A percentile compares a stretch with the other conserved stretches of the same genome.
These are phyloP conservation scores for Fusarium torulosum DNA, from an alignment of 2,329 filamentous ascomycete species.

Conservation along the genomic window DNA sequence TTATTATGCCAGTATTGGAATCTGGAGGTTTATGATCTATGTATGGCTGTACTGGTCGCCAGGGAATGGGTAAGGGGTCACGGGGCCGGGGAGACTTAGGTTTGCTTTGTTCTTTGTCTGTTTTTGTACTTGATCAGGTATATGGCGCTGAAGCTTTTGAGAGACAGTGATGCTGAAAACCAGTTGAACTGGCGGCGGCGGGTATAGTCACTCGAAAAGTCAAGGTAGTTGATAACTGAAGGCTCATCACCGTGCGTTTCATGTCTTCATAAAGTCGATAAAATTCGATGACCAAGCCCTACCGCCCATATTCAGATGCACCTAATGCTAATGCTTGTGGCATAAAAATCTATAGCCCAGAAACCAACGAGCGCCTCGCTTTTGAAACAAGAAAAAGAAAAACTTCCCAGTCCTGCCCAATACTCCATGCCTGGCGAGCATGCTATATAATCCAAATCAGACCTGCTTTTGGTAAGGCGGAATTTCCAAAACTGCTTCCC, in stretches of 20 bases:
- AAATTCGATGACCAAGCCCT: background rate
- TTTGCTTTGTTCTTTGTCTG: slow-evolving; percentile 27
- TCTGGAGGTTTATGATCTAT: slow-evolving; percentile 10
- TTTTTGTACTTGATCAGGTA: slow-evolving; percentile 25
- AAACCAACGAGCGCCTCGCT: slow-evolving; percentile 37
- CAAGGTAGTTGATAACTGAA: background rate
- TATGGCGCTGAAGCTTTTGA: slow-evolving; percentile 13
- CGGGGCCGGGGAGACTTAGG: slow-evolving; percentile 13
- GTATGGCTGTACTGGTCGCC: slow-evolving; percentile 18
- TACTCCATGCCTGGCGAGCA: background rate
- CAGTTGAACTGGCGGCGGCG: slow-evolving; percentile 12
- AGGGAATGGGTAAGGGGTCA: slow-evolving; percentile 21
- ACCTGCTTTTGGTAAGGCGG: slow-evolving; percentile 42
- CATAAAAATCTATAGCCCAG: slow-evolving; percentile 5
- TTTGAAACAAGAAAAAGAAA: background rate
- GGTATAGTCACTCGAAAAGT: slow-evolving; percentile 3
- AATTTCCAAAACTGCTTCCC: slow-evolving; percentile 63
- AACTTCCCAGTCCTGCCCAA: background rate
- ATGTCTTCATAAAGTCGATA: slow-evolving; percentile 3
- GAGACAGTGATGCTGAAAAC: slow-evolving; percentile 4
- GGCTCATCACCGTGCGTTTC: background rate
- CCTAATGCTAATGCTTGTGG: background rate
- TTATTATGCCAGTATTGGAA: slow-evolving; percentile 6
- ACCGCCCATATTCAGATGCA: background rate
- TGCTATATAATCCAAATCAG: background rate